Evolutionary conservation across 257 asterid species (phyloP), one percentile per base, ranked within the genome.

Genomic region (Gardenia jasminoides): DNA sequence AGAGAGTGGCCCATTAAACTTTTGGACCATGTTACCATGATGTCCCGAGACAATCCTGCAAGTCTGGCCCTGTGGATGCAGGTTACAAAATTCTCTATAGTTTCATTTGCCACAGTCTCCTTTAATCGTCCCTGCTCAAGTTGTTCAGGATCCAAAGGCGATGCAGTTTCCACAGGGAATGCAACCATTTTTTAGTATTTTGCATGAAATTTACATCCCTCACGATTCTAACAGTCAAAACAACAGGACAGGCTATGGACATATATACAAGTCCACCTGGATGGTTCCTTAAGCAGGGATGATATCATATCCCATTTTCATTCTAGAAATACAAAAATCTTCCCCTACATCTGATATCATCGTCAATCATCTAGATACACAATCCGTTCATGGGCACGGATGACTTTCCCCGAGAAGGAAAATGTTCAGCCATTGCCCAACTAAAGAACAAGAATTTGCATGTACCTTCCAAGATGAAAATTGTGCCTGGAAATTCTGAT

Each of bases 1-100:
- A 94, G 92, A 28, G 93, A 76, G 85, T 91, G 97, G 79, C 84
- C 88, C 33, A 87, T 88, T 72, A 90, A 17, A 24, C 88, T 89
- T 82, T 91, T 92, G 41, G 92, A 91, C 98, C 97, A 91, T 43
- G 96, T 87, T 50, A 87, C 87, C 0, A 89, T 84, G 20, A 91
- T 74, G 79, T 85, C 80, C 36, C 90, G 87, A 0, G 79, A 77
- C 28, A 46, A 58, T 0, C 85, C 88, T 16, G 76, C 90, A 16
- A 94, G 78, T 16, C 85, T 87, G 20, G 85, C 88, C 62, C 80
- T 80, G 78, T 91, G 90, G 41, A 92, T 80, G 86, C 93, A 90
- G 31, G 97, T 90, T 5, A 89, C 97, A 76, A 91, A 87, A 64
- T 87, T 90, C 66, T 90, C 85, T 15, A 86, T 75, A 28, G 84